Percentiles rank a stretch among this genome's conserved stretches.
Conservation (phyloP, 2,329 filamentous ascomycete genomes). For the Colletotrichum orbiculare region DNA sequence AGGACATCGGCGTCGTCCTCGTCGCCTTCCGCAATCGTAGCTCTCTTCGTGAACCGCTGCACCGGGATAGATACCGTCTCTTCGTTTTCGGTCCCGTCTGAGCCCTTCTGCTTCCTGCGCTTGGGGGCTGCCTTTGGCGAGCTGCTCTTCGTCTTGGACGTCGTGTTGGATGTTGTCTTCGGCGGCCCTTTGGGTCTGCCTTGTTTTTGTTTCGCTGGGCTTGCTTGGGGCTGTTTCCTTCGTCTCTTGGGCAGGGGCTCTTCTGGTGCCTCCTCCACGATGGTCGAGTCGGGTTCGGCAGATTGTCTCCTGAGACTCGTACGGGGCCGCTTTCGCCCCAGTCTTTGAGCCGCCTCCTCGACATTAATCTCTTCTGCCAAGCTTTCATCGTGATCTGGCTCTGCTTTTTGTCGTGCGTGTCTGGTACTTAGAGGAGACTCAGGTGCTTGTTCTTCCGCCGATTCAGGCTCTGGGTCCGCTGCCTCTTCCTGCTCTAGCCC, state of each 20-base stretch:
- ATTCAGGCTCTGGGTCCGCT: background rate
- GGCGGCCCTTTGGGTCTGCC: constrained; percentile 25
- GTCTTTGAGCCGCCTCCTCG: constrained; percentile 52
- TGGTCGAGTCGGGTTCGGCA: constrained; percentile 53
- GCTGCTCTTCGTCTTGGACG: constrained; percentile 38
- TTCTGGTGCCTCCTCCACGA: constrained; percentile 43
- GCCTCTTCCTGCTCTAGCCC: constrained; percentile 3
- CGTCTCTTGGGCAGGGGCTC: constrained; percentile 50
- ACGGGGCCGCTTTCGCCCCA: constrained; percentile 58
- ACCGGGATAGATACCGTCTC: constrained; percentile 65
- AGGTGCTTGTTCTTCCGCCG: constrained; percentile 10
- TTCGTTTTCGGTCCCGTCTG: constrained; percentile 18
- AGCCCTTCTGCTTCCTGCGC: constrained; percentile 36
- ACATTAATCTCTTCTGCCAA: constrained; percentile 58
- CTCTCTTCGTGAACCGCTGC: constrained; percentile 67
- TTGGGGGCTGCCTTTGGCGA: constrained; percentile 37
- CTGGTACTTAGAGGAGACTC: constrained; percentile 15
- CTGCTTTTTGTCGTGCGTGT: background rate
- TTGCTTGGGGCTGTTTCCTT: constrained; percentile 49
- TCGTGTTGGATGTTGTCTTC: constrained; percentile 39
- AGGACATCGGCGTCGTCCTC: constrained; percentile 57
- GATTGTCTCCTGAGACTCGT: constrained; percentile 50
- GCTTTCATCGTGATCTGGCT: constrained; percentile 29
- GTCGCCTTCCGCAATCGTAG: constrained; percentile 53
- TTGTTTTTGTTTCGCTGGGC: constrained; percentile 57